Conservation (phyloP, 2,329 filamentous ascomycete genomes). For the Phialophora macrospora region DNA sequence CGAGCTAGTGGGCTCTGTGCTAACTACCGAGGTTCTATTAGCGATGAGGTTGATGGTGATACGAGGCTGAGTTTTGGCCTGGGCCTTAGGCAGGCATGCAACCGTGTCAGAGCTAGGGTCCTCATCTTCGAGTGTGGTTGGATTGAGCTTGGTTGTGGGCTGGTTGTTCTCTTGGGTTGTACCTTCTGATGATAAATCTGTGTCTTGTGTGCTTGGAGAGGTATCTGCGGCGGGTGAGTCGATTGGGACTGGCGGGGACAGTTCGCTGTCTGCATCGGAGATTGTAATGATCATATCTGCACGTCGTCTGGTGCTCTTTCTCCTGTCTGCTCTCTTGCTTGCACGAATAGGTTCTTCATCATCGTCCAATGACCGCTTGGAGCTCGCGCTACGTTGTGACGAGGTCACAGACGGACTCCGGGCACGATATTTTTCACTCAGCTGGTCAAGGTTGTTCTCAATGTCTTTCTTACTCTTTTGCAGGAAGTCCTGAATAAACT, state of each 20-base stretch:
- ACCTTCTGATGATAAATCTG: slow-evolving; percentile 33
- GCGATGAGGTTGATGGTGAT: slow-evolving; percentile 25
- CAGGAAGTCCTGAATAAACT: slow-evolving; percentile 38
- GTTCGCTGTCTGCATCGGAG: slow-evolving; percentile 29
- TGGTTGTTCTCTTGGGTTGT: slow-evolving; percentile 17
- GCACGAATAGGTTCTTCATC: slow-evolving; percentile 37
- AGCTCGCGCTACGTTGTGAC: slow-evolving; percentile 40
- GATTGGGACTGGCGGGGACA: slow-evolving; percentile 21
- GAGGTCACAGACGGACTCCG: slow-evolving; percentile 40
- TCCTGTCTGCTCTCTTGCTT: slow-evolving; percentile 37
- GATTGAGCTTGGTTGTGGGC: slow-evolving; percentile 3
- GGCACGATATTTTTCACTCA: slow-evolving; percentile 35
- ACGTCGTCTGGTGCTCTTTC: slow-evolving; percentile 35
- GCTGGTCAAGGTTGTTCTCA: slow-evolving; percentile 32
- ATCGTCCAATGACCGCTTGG: slow-evolving; percentile 40
- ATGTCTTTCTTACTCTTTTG: slow-evolving; percentile 35
- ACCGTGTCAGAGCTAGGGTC: slow-evolving; percentile 6
- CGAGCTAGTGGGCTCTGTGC: slow-evolving; percentile 21
- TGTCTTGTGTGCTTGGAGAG: slow-evolving; percentile 38
- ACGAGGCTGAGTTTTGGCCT: slow-evolving; percentile 14
- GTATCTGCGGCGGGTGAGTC: slow-evolving; percentile 28
- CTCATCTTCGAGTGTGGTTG: slow-evolving; percentile 13
- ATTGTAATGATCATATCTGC: slow-evolving; percentile 28
- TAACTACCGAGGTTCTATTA: slow-evolving; percentile 13
- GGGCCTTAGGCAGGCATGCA: slow-evolving; percentile 15